These are phyloP conservation scores for Penicillium sp. DNA, from an alignment of 2,329 filamentous ascomycete species.

Conservation along the genomic window DNA sequence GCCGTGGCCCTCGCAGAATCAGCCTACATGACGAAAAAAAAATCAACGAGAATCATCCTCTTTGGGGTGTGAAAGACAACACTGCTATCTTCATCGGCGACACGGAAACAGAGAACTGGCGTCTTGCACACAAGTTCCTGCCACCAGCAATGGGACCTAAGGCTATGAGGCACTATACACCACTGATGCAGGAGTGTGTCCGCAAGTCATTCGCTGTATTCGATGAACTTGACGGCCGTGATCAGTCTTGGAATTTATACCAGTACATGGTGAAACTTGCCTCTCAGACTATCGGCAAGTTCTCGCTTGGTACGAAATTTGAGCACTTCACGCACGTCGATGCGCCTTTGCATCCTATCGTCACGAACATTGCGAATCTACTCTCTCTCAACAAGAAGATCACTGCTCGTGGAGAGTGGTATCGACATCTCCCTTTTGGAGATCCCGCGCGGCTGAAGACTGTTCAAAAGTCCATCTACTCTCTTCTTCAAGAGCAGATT, in stretches of 20 bases:
- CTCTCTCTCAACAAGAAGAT: neutral
- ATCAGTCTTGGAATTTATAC: constrained; percentile 53
- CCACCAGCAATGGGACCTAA: constrained; percentile 65
- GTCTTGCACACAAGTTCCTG: constrained; percentile 64
- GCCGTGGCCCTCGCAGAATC: neutral
- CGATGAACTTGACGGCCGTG: constrained; percentile 55
- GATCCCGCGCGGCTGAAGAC: neutral
- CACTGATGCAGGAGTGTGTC: constrained; percentile 61
- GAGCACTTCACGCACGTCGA: neutral
- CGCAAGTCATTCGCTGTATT: constrained; percentile 56
- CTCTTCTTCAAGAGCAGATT: constrained; percentile 18
- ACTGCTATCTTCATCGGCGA: constrained; percentile 36
- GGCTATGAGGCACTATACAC: constrained; percentile 65
- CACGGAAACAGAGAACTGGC: constrained; percentile 35
- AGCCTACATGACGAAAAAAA: constrained; percentile 5
- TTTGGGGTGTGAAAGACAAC: constrained; percentile 33
- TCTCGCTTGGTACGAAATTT: neutral
- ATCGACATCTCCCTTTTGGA: neutral
- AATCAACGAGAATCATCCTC: constrained; percentile 25
- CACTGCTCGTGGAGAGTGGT: neutral
- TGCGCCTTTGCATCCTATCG: neutral
- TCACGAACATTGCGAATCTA: neutral
- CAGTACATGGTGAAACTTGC: constrained; percentile 53
- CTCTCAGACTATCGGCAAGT: neutral
- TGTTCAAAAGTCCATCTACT: neutral